phyloP scores from a whole-genome alignment of 345 rosid genomes.

The Mallotus nudiflorus region DNA sequence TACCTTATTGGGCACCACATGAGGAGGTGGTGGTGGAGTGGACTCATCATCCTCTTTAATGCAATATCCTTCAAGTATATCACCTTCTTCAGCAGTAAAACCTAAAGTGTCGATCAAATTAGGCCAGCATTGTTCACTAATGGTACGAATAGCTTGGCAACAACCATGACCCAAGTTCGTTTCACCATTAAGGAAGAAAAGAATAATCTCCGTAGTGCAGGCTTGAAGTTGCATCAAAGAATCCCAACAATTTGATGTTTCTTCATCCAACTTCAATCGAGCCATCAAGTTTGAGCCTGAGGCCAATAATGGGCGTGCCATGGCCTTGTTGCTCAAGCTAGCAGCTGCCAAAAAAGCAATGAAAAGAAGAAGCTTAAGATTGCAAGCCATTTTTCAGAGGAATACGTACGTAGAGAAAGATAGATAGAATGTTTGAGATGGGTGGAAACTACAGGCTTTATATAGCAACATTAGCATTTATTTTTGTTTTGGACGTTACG shows the following conservation, averaged over 20 bases:
- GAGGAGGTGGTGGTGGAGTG: neutral
- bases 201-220: constrained; percentile 70
- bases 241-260: constrained; percentile 64
- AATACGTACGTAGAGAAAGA: neutral
- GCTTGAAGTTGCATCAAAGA: constrained; percentile 69
- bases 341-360: constrained; percentile 8
- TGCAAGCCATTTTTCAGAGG: neutral
- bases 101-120: constrained; percentile 56
- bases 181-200: constrained; percentile 78
- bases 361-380: neutral
- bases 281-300: constrained; percentile 18
- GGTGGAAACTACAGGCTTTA: neutral
- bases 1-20: neutral
- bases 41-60: neutral
- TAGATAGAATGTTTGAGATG: neutral
- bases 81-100: constrained; percentile 62
- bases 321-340: constrained; percentile 1
- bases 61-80: constrained; percentile 73
- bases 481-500: neutral
- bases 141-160: constrained; percentile 57
- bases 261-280: constrained; percentile 47
- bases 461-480: neutral
- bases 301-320: constrained; percentile 6
- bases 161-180: constrained; percentile 59
- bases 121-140: constrained; percentile 64